Evolutionary conservation across 164 flowering plant genomes (phyloP).

Genomic region (Magnolia changhungtana): DNA sequence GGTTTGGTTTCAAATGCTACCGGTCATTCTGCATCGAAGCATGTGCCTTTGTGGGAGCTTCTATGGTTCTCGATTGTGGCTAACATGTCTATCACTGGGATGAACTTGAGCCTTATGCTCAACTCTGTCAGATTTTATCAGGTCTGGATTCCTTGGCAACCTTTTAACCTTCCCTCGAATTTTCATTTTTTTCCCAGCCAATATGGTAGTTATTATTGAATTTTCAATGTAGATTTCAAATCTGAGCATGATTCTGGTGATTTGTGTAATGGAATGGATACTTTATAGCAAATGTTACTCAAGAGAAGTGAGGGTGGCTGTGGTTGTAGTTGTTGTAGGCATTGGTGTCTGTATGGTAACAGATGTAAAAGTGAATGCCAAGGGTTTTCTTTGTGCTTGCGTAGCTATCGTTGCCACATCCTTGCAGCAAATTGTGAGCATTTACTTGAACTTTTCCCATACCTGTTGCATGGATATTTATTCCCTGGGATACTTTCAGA

Average conservation of each 20-base stretch:
- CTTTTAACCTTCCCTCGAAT: not conserved
- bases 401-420: constrained; percentile 78
- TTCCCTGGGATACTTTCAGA: not conserved
- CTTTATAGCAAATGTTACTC: constrained; percentile 68
- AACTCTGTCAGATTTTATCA: constrained; percentile 69
- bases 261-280: constrained; percentile 91
- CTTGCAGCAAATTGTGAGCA: constrained; percentile 88
- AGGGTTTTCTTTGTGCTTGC: constrained; percentile 81
- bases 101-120: constrained; percentile 77
- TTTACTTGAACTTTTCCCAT: not conserved
- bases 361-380: constrained; percentile 82
- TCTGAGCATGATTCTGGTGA: constrained; percentile 67
- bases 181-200: not conserved
- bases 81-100: constrained; percentile 80
- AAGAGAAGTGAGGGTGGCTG: constrained; percentile 66
- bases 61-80: constrained; percentile 94
- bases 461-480: not conserved
- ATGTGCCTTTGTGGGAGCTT: constrained; percentile 91
- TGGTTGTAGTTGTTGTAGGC: constrained; percentile 76
- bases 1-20: constrained; percentile 82
- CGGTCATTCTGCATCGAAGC: constrained; percentile 75
- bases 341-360: constrained; percentile 95
- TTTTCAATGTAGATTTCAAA: constrained; percentile 65
- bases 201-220: not conserved
- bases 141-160: constrained; percentile 24